Conservation (phyloP, 2,329 filamentous ascomycete species). For the Dactylonectria macrodidyma region DNA sequence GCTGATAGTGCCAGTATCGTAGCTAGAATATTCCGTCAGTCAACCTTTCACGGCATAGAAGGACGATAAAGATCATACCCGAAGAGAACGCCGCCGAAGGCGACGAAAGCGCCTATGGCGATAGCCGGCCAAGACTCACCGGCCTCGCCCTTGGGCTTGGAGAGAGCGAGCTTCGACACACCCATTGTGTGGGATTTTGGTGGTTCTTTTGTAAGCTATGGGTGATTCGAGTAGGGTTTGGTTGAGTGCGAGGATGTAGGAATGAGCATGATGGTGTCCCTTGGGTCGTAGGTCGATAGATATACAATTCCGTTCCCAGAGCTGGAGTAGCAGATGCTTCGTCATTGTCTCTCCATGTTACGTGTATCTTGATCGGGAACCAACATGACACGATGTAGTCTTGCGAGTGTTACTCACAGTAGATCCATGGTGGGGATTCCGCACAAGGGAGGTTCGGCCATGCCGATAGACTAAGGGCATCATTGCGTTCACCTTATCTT, state of each 20-base stretch:
- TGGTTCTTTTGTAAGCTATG: slow-evolving; percentile 6
- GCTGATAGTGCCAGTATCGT: slow-evolving; percentile 72
- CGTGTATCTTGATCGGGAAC: not conserved
- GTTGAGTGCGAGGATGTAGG: slow-evolving; percentile 5
- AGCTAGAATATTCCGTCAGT: slow-evolving; percentile 49
- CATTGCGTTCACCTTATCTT: not conserved
- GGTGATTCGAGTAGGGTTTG: not conserved
- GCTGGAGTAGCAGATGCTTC: not conserved
- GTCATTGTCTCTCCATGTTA: not conserved
- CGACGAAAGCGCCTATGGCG: slow-evolving; percentile 71
- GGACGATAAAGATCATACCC: slow-evolving; percentile 55
- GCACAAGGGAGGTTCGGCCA: slow-evolving; percentile 8
- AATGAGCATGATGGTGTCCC: not conserved
- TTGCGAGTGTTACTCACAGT: not conserved
- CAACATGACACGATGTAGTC: not conserved
- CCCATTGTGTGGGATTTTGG: slow-evolving; percentile 1
- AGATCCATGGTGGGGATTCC: not conserved
- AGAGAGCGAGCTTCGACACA: slow-evolving; percentile 6
- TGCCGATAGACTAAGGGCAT: slow-evolving; percentile 1
- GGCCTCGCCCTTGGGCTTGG: slow-evolving; percentile 64
- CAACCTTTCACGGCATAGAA: not conserved
- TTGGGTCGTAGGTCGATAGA: slow-evolving; percentile 7
- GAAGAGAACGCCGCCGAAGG: slow-evolving; percentile 73
- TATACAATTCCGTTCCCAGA: not conserved
- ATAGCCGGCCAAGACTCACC: slow-evolving; percentile 75